phyloP scores from a whole-genome alignment of 2,329 filamentous ascomycete species.

The Ploettnerulaceae sp. region DNA sequence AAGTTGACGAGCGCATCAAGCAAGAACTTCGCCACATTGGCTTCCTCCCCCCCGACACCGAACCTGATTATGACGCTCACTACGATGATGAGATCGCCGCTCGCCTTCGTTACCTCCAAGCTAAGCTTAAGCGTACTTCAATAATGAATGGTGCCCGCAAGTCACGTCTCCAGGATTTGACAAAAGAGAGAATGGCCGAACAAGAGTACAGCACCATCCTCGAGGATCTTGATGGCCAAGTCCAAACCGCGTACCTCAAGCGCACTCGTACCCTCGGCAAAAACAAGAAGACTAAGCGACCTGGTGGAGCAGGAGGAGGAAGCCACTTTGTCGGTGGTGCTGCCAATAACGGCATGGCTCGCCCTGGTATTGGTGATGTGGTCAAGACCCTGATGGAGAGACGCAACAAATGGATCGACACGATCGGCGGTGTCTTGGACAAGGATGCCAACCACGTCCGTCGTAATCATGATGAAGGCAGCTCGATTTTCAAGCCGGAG shows the following conservation, averaged over 20 bases:
- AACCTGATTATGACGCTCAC: slow-evolving; percentile 80
- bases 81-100: slow-evolving; percentile 93
- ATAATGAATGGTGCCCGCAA: slow-evolving; percentile 90
- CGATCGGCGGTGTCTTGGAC: slow-evolving; percentile 85
- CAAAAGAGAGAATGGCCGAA: slow-evolving; percentile 88
- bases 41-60: slow-evolving; percentile 64
- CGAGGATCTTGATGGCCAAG: slow-evolving; percentile 91
- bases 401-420: slow-evolving; percentile 81
- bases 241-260: slow-evolving; percentile 93
- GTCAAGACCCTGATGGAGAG: slow-evolving; percentile 92
- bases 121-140: slow-evolving; percentile 74
- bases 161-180: slow-evolving; percentile 76
- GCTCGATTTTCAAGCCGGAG: slow-evolving; percentile 67
- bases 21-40: slow-evolving; percentile 89
- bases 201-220: slow-evolving; percentile 97
- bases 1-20: slow-evolving; percentile 86
- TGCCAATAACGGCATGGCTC: slow-evolving; percentile 55
- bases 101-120: slow-evolving; percentile 79
- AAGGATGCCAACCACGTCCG: slow-evolving; percentile 66
- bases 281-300: slow-evolving; percentile 82
- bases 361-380: slow-evolving; percentile 83
- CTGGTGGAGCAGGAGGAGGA: slow-evolving; percentile 69
- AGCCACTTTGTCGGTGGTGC: slow-evolving; percentile 56
- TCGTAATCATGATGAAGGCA: slow-evolving; percentile 55
- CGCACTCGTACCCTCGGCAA: slow-evolving; percentile 91